Conservation (phyloP, 1,139 yeast species). For the Zygosaccharomyces sapae region DNA sequence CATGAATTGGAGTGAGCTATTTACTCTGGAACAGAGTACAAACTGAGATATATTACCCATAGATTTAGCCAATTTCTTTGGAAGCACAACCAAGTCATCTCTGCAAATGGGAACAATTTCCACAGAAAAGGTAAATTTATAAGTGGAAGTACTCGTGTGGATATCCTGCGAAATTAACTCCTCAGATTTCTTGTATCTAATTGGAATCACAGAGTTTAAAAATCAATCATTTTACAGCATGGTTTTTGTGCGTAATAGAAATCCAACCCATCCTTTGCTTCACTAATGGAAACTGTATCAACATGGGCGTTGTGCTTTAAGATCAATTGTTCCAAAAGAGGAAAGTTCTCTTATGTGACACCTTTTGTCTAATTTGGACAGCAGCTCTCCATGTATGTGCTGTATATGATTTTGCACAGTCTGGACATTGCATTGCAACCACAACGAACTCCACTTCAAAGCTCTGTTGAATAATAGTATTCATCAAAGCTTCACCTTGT, state of each 20-base stretch:
- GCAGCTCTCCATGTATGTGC: slow-evolving; percentile 97
- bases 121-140: slow-evolving; percentile 87
- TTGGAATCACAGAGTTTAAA: slow-evolving; percentile 85
- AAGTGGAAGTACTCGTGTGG: slow-evolving; percentile 82
- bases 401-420: slow-evolving; percentile 95
- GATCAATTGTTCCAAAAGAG: slow-evolving; percentile 91
- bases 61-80: slow-evolving; percentile 75
- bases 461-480: slow-evolving; percentile 89
- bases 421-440: slow-evolving; percentile 96
- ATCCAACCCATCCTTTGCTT: slow-evolving; percentile 90
- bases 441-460: slow-evolving; percentile 95
- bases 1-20: slow-evolving; percentile 78
- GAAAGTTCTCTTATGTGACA: slow-evolving; percentile 93
- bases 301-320: slow-evolving; percentile 90
- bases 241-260: slow-evolving; percentile 87
- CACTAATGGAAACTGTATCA: slow-evolving; percentile 90
- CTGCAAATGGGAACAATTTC: slow-evolving; percentile 97
- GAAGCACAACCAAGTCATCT: slow-evolving; percentile 90
- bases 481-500: slow-evolving; percentile 93
- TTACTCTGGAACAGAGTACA: slow-evolving; percentile 78
- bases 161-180: slow-evolving; percentile 90
- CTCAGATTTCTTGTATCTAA: slow-evolving; percentile 78
- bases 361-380: slow-evolving; percentile 96
- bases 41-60: slow-evolving; percentile 80
- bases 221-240: slow-evolving; percentile 91